These are phyloP conservation scores for Batkoa obscura DNA, from an alignment of 371 early-diverging fungal genomes.

Conservation along the genomic window DNA sequence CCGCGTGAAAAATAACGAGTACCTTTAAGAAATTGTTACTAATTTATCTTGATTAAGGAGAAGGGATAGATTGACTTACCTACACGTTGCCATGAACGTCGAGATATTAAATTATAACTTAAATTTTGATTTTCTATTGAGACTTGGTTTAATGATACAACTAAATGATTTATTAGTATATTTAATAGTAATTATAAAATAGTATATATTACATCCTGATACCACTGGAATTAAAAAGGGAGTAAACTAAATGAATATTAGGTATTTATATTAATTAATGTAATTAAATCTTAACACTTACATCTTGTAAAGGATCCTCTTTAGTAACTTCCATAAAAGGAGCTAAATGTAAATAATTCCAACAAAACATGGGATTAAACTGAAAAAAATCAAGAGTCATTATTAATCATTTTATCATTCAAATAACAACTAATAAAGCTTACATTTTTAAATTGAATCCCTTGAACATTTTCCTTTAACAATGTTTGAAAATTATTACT, in stretches of 20 bases:
- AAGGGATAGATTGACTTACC: constrained; percentile 15
- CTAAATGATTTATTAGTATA: constrained; percentile 15
- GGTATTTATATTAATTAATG: neutral
- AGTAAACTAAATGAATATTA: constrained; percentile 21
- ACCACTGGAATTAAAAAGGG: constrained; percentile 75
- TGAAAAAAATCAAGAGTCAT: constrained; percentile 9
- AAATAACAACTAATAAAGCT: neutral
- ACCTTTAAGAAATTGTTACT: too few species aligned
- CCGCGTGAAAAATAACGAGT: constrained; percentile 93
- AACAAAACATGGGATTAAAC: constrained; percentile 81
- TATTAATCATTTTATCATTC: neutral
- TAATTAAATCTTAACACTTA: too few species aligned
- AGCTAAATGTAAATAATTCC: constrained; percentile 53
- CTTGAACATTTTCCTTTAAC: too few species aligned
- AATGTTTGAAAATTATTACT: constrained; percentile 69
- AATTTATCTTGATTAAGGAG: too few species aligned
- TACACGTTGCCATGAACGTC: constrained; percentile 55
- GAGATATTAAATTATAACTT: constrained; percentile 55
- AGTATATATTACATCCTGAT: constrained; percentile 55
- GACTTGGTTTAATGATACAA: constrained; percentile 25
- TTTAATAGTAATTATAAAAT: neutral
- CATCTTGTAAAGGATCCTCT: constrained; percentile 19
- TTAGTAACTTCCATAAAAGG: constrained; percentile 36
- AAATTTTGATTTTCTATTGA: constrained; percentile 39
- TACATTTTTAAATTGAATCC: too few species aligned